Base-by-base conservation (phyloP, 179 eudicot genomes). In the Heliamphora pulchella region DNA sequence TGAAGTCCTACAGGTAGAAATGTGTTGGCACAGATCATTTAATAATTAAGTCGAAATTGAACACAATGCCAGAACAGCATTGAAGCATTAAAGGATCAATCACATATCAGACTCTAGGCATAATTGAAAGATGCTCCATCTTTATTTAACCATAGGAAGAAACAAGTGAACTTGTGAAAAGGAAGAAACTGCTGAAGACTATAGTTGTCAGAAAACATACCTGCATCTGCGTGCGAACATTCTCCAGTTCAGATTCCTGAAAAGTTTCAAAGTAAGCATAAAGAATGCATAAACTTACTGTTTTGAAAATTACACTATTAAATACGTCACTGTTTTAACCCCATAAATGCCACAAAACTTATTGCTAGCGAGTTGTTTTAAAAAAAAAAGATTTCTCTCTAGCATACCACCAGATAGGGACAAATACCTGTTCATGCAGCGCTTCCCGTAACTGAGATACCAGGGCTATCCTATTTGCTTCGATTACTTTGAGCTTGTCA, bases 381-480 rank as follows among this genome's bases (percentile, higher is more conserved):
- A 48, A 2, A 39, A 1, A 0, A 15, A 39, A 14, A 65, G 44
- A n/a, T n/a, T n/a, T n/a, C n/a, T n/a, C n/a, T n/a, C n/a, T n/a
- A n/a, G n/a, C n/a, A n/a, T n/a, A n/a, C n/a, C n/a, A n/a, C n/a
- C n/a, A n/a, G n/a, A n/a, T n/a, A n/a, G 8, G 47, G 62, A 39
- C n/a, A 67, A 69, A 8, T 78, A 95, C 98, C 91, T 95, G 97
- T 72, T 95, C 97, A 74, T 84, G 84, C 67, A 93, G 85, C 13
- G 98, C 94, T 67, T 91, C 94, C 77, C 90, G 88, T 81, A 95
- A 86, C 85, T 91, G 86, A 81, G 94, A 90, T 75, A 93, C 93
- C 85, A 95, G 87, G 18, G 88, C 85, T 48, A 76, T 82, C 89
- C 97, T 90, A 78, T 90, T 89, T 72, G 93, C 88, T 86, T 91